These are phyloP conservation scores for Purshia tridentata DNA, from an alignment of 306 rosid species.

Conservation along the genomic window DNA sequence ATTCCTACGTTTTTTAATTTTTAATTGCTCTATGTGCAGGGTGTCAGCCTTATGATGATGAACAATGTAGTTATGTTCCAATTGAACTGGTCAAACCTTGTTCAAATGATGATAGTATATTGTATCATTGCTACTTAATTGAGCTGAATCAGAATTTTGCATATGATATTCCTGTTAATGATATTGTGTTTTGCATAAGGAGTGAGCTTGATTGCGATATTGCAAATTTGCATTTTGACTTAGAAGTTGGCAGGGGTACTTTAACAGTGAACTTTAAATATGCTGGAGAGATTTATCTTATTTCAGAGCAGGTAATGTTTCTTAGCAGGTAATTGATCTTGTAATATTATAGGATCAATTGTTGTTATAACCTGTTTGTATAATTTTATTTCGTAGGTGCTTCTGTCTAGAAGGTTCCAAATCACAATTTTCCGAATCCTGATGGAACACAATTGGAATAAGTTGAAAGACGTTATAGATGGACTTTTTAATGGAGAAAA, in stretches of 20 bases:
- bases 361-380: background rate
- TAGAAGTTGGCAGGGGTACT: conserved; percentile 49
- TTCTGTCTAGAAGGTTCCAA: conserved; percentile 62
- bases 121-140: conserved; percentile 69
- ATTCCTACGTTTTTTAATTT: background rate
- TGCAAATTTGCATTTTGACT: conserved; percentile 41
- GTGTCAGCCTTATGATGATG: conserved; percentile 46
- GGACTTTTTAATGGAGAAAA: conserved; percentile 34
- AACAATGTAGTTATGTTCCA: conserved; percentile 63
- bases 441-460: conserved; percentile 32
- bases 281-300: conserved; percentile 49
- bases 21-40: conserved; percentile 36
- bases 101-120: conserved; percentile 22
- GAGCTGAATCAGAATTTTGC: conserved; percentile 53
- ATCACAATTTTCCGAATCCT: conserved; percentile 49
- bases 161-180: conserved; percentile 44
- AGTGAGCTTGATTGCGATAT: conserved; percentile 51
- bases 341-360: conserved; percentile 3
- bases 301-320: conserved; percentile 49
- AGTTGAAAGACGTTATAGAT: conserved; percentile 28
- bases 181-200: conserved; percentile 58
- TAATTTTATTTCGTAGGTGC: conserved; percentile 49
- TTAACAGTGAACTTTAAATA: conserved; percentile 43
- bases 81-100: conserved; percentile 44
- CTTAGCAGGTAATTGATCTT: conserved; percentile 3